Conservation (phyloP, 1,284 basidiomycete genomes). For the Pseudozyma thailandica region DNA sequence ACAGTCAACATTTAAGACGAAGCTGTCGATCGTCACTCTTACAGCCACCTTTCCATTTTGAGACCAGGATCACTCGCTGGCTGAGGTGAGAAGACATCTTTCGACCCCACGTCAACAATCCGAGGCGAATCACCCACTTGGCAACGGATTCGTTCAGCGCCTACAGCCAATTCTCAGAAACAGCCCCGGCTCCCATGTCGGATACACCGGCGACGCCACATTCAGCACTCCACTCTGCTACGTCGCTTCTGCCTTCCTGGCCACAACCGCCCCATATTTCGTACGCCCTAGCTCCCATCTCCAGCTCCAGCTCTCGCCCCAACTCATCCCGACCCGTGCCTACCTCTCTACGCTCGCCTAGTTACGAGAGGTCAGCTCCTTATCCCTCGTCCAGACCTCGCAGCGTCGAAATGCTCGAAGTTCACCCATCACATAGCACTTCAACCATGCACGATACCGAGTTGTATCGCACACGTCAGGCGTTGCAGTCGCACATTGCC, state of each 20-base stretch:
- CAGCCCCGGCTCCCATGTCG: conserved; percentile 14
- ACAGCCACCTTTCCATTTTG: too few species aligned
- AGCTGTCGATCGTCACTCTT: too few species aligned
- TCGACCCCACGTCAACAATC: too few species aligned
- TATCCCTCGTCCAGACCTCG: conserved; percentile 22
- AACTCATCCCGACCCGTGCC: conserved; percentile 9
- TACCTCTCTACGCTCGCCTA: conserved; percentile 11
- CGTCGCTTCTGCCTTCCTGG: conserved; percentile 35
- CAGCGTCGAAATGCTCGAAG: conserved; percentile 22
- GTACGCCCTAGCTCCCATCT: conserved; percentile 33
- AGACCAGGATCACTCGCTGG: too few species aligned
- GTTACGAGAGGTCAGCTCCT: conserved; percentile 20
- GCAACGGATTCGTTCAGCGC: conserved; percentile 5
- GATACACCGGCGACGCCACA: conserved; percentile 24
- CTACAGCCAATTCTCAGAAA: conserved; percentile 6
- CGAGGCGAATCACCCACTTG: too few species aligned
- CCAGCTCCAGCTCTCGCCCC: conserved; percentile 11
- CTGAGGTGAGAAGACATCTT: too few species aligned
- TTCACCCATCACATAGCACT: conserved; percentile 8
- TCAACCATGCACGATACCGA: conserved; percentile 27
- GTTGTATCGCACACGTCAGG: conserved; percentile 32
- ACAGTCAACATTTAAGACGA: too few species aligned
- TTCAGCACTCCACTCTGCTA: conserved; percentile 21
- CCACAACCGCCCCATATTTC: conserved; percentile 25
- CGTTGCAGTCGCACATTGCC: conserved; percentile 20